Evolutionary conservation across 164 flowering plant genomes (phyloP).

Genomic region (grape (Vitis vinifera)): DNA sequence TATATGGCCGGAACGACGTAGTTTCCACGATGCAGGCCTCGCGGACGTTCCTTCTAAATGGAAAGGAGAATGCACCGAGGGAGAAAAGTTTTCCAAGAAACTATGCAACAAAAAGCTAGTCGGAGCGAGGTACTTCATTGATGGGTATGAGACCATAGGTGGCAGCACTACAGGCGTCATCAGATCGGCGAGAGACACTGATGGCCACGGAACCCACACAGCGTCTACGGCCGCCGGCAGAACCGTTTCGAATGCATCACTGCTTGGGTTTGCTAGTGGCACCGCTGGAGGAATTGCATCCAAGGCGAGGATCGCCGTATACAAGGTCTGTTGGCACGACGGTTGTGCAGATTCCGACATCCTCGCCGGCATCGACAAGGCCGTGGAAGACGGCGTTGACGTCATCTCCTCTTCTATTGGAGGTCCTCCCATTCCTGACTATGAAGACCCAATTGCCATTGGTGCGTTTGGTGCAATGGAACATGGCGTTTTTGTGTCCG

Average conservation of each 20-base stretch:
- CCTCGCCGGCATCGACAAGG: constrained; percentile 50
- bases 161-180: constrained; percentile 9
- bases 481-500: constrained; percentile 41
- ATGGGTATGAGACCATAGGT: constrained; percentile 11
- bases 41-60: constrained; percentile 46
- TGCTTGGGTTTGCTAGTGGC: constrained; percentile 45
- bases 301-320: constrained; percentile 53
- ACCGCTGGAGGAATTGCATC: constrained; percentile 56
- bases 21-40: constrained; percentile 48
- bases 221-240: constrained; percentile 65
- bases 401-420: constrained; percentile 47
- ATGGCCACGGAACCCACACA: constrained; percentile 69
- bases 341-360: constrained; percentile 49
- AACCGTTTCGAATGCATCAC: constrained; percentile 23
- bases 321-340: constrained; percentile 45
- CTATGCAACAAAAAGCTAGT: constrained; percentile 50
- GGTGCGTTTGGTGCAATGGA: constrained; percentile 41
- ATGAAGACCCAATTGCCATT: constrained; percentile 28
- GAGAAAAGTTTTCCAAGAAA: constrained; percentile 23
- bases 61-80: constrained; percentile 49
- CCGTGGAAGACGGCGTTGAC: constrained; percentile 57
- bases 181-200: constrained; percentile 33
- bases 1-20: constrained; percentile 52
- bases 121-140: constrained; percentile 43
- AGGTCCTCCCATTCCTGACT: constrained; percentile 5